Evolutionary conservation across 495 filamentous ascomycete genomes (phyloP), one percentile per base, ranked within the genome.

Genomic region (Lichenothelia convexa): DNA sequence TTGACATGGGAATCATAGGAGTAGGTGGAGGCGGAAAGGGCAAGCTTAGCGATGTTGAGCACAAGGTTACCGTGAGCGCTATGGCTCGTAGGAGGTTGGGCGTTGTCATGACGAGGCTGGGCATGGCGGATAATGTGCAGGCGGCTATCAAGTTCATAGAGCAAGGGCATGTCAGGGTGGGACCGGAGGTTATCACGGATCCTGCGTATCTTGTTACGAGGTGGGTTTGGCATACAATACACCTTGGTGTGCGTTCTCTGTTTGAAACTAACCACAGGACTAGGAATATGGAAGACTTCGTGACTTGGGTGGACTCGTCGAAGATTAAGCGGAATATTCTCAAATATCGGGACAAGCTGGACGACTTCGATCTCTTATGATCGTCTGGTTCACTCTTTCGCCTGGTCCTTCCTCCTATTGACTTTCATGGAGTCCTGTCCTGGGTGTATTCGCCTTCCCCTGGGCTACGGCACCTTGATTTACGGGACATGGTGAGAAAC

Each of bases 241-340:
- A 29, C 24, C 2, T 11, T 13, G 24, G 24, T 29, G 24, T 9
- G 15, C 9, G 15, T 29, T 29, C 24, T 29, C 9, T 13, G 9
- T 29, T 9, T 9, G 9, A 13, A 2, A 13, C 15, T 29, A 13
- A 29, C 9, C 9, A 13, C 24, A 29, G 24, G 15, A 3, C 32
- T 34, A 65, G 75, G 41, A 82, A 75, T 46, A 79, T 93, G 75
- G 89, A 95, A 61, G 89, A 97, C 57, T 94, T 87, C 40, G 78
- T 97, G 18, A 95, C 89, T 3, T 97, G 89, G 89, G 80, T 87
- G 20, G 82, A 91, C 45, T 79, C 78, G 35, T 86, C 79, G 54
- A 94, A 93, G 79, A 93, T 95, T 61, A 93, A 89, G 75, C 67
- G 78, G 50, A 87, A 78, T 46, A 86, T 94, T 39, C 70, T 92